These are phyloP conservation scores for Centrapalus pauciflorus DNA, from an alignment of 129 eudicot species.

Conservation along the genomic window DNA sequence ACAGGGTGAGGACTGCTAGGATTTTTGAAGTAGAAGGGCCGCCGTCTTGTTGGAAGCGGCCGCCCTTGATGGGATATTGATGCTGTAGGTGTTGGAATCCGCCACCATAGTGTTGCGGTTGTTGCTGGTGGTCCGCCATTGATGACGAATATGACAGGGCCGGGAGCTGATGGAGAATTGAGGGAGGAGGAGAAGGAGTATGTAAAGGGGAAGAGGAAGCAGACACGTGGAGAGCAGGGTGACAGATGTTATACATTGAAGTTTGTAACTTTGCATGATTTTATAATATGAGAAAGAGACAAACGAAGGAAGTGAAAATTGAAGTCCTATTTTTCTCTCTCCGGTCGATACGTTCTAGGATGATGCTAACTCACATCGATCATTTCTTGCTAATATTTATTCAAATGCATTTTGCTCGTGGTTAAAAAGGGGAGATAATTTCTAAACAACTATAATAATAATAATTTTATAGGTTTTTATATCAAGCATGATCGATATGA, in stretches of 20 bases:
- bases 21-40: constrained; percentile 14
- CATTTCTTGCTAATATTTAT: no score
- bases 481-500: no score
- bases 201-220: constrained; percentile 1
- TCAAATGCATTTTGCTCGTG: no score
- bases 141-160: not conserved
- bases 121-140: constrained; percentile 14
- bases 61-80: not conserved
- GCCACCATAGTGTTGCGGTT: not conserved
- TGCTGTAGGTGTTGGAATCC: constrained; percentile 4
- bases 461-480: no score
- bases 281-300: no score
- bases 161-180: not conserved
- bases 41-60: not conserved
- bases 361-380: no score
- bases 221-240: constrained; percentile 14
- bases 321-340: no score
- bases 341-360: no score
- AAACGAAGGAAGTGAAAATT: no score
- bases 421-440: no score
- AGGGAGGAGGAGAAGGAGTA: not conserved
- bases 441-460: no score
- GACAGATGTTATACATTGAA: constrained; percentile 31
- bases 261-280: no score
- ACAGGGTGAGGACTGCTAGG: constrained; percentile 35